Conservation (phyloP, 2,329 filamentous ascomycete species). For the Dactylellina sp. region DNA sequence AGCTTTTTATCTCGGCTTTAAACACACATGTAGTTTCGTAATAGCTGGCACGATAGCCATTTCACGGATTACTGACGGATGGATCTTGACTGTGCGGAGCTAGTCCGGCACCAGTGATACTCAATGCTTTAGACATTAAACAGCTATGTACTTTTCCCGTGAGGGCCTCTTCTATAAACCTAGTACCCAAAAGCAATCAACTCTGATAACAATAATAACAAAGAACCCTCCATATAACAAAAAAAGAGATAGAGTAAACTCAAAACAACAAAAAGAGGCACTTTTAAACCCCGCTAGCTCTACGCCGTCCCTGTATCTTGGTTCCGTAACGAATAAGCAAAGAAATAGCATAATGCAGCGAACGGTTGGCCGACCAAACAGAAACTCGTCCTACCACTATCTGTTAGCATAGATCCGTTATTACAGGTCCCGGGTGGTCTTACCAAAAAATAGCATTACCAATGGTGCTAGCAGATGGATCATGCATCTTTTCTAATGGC, state of each 20-base stretch:
- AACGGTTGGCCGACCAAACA: conserved; percentile 95
- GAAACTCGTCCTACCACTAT: conserved; percentile 74
- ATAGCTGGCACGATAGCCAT: neutral
- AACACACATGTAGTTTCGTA: neutral
- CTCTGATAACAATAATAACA: neutral
- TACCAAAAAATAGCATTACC: conserved; percentile 95
- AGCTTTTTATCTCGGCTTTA: neutral
- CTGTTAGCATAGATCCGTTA: conserved; percentile 4
- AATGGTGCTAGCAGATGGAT: conserved; percentile 77
- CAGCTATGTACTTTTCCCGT: conserved; percentile 12
- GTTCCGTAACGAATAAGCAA: conserved; percentile 71
- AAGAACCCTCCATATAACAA: neutral
- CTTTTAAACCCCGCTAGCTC: conserved; percentile 3
- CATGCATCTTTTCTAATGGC: conserved; percentile 80
- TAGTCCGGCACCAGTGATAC: too few relatives aligned
- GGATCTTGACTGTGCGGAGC: too few relatives aligned
- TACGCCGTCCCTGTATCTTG: conserved; percentile 22
- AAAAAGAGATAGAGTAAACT: neutral
- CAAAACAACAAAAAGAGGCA: conserved; percentile 4
- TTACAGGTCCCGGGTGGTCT: neutral
- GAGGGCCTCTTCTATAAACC: conserved; percentile 19
- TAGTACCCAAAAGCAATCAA: neutral
- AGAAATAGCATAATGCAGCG: conserved; percentile 93
- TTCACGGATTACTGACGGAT: too few relatives aligned
- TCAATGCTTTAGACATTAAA: conserved; percentile 8